Percentiles rank a stretch among this genome's conserved stretches.
These are phyloP conservation scores for Cladosporium sp. DNA, from an alignment of 2,329 filamentous ascomycete genomes.

Conservation along the genomic window DNA sequence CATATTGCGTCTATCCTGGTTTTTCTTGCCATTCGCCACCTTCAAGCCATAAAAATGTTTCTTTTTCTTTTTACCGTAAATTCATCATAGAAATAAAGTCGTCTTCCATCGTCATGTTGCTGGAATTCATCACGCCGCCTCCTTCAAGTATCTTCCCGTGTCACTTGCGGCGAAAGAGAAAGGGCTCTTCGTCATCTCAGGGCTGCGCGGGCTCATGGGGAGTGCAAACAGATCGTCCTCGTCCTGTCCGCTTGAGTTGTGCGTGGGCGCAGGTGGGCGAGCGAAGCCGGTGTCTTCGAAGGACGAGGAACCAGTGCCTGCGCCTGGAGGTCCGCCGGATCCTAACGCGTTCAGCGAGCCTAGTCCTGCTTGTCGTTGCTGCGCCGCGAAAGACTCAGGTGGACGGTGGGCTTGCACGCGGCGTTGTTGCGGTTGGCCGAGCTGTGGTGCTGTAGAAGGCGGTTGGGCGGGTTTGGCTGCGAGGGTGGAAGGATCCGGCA, in stretches of 20 bases:
- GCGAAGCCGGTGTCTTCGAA: conserved; percentile 15
- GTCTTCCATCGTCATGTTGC: too few species aligned
- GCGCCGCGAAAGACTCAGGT: conserved; percentile 34
- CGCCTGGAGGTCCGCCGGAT: conserved; percentile 11
- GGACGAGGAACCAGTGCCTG: conserved; percentile 27
- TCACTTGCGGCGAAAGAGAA: conserved; percentile 58
- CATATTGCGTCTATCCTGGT: too few species aligned
- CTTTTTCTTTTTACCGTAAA: too few species aligned
- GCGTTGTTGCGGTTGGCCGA: conserved; percentile 8
- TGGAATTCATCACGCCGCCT: conserved; percentile 7
- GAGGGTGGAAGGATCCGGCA: conserved; percentile 33
- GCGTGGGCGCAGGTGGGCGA: conserved; percentile 6
- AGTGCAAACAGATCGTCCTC: conserved; percentile 84
- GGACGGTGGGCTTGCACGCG: conserved; percentile 25
- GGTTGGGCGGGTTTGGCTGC: conserved; percentile 40
- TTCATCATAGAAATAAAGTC: too few species aligned
- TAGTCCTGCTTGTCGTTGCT: conserved; percentile 39
- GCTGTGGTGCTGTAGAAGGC: conserved; percentile 25
- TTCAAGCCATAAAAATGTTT: too few species aligned
- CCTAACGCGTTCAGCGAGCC: conserved; percentile 43
- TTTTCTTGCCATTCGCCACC: too few species aligned
- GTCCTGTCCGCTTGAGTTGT: conserved; percentile 31
- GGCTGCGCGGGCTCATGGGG: conserved; percentile 79
- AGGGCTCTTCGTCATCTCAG: conserved; percentile 79
- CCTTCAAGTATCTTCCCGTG: conserved; percentile 30